Base-by-base conservation (phyloP, 306 rosid genomes). In the Vigna radiata region DNA sequence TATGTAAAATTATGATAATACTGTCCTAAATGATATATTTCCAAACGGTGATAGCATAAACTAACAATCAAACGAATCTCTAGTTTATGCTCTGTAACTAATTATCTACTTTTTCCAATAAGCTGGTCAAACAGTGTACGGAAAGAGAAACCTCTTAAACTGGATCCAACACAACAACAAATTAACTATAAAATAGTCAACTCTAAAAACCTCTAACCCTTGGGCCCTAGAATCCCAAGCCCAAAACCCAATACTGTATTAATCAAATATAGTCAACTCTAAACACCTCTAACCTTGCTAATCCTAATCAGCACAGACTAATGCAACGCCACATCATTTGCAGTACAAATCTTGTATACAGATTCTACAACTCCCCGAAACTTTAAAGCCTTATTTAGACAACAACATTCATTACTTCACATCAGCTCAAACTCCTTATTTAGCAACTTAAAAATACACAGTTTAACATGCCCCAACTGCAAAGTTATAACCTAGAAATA, bases 391-490 rank as follows among this genome's bases (percentile, higher is more conserved):
- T 46, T 47, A 52, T 44, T 29, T n/a, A 62, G 27, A 29, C 16
- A 73, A 13, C 14, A 31, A n/a, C 77, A 52, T 76, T 59, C 60
- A 72, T 70, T 49, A 76, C 55, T 83, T 49, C 49, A 64, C 75
- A 81, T 69, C 39, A 73, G 50, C 76, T 70, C 75, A 62, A 53
- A 70, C 43, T 73, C 80, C 70, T 31, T 44, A 73, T 13, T 15
- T 75, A 76, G 74, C 70, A 83, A 61, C 75, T 48, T 50, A 73
- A 37, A 44, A 15, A 50, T 5, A 49, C 53, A 37, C 1, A 41
- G 33, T 13, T 18, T 47, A 36, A 56, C 50, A 17, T 33, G 12
- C 4, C 48, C 70, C 29, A 60, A 33, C 37, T 49, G 33, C 56
- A 56, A 72, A 47, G 50, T 74, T 65, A 52, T 60, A 60, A 46